Percentiles rank a stretch among this genome's conserved stretches.
Conservation (phyloP, 176 grass and related monocot genomes). For the Hordeum marinum region DNA sequence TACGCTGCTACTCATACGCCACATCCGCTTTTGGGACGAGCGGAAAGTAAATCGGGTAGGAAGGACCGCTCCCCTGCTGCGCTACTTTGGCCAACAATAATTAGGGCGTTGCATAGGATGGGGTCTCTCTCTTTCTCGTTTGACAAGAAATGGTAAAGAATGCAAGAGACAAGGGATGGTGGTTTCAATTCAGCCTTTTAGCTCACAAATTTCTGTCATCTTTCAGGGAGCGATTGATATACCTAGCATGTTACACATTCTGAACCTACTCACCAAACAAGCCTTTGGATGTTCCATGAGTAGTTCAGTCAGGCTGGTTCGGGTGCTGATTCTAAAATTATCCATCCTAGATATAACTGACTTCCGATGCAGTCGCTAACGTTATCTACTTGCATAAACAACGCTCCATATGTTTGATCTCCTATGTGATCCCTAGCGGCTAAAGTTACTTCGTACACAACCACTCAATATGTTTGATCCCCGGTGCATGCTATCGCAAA, state of each 20-base stretch:
- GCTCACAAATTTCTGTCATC: background rate
- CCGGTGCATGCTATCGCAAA: background rate
- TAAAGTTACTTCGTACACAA: background rate
- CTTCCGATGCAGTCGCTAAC: background rate
- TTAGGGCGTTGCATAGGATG: background rate
- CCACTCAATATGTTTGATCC: background rate
- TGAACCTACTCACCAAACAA: background rate
- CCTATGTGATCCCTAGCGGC: background rate
- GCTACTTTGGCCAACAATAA: background rate
- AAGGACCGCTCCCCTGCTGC: background rate
- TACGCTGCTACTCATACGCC: background rate
- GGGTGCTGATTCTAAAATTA: background rate
- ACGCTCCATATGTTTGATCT: background rate
- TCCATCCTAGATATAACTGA: background rate
- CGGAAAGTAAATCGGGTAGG: background rate
- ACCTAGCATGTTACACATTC: background rate
- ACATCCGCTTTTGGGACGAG: background rate
- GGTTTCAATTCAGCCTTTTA: background rate
- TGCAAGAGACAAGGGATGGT: background rate
- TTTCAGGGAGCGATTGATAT: background rate
- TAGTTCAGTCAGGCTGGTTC: background rate
- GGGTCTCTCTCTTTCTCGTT: background rate
- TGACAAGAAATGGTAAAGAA: background rate
- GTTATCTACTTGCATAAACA: background rate
- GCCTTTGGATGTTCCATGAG: background rate